These are phyloP conservation scores for Paramarasmius palmivorus DNA, from an alignment of 1,284 basidiomycete genomes.

Conservation along the genomic window DNA sequence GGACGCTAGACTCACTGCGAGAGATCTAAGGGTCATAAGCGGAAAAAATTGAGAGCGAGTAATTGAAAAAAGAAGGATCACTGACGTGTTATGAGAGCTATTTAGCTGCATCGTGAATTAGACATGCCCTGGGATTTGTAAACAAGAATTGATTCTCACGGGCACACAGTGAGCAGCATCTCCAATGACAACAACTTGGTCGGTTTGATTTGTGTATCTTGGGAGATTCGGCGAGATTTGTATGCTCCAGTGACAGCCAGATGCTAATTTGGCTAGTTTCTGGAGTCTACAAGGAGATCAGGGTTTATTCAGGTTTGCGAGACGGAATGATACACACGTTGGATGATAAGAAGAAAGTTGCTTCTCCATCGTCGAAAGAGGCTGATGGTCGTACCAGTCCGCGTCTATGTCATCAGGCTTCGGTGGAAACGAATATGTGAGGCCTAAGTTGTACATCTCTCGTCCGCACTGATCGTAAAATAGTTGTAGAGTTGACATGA, in stretches of 20 bases:
- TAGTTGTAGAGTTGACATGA: background rate
- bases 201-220: constrained; percentile 4
- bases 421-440: background rate
- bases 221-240: constrained; percentile 13
- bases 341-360: background rate
- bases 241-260: constrained; percentile 11
- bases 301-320: no score
- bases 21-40: background rate
- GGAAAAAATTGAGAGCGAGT: background rate
- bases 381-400: background rate
- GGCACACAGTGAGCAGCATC: constrained; percentile 20
- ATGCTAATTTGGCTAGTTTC: constrained; percentile 6
- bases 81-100: constrained; percentile 20
- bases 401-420: background rate
- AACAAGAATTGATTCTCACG: constrained; percentile 6
- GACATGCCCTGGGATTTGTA: no score
- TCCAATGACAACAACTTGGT: constrained; percentile 16
- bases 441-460: background rate
- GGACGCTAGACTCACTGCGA: constrained; percentile 12
- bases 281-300: constrained; percentile 1
- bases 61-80: background rate
- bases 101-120: constrained; percentile 14
- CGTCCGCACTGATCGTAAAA: background rate
- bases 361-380: background rate
- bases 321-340: background rate